A percentile compares a stretch with the other conserved stretches of the same genome.
Conservation (phyloP, 2,329 filamentous ascomycete species). For the Colletotrichum orchidophilum region DNA sequence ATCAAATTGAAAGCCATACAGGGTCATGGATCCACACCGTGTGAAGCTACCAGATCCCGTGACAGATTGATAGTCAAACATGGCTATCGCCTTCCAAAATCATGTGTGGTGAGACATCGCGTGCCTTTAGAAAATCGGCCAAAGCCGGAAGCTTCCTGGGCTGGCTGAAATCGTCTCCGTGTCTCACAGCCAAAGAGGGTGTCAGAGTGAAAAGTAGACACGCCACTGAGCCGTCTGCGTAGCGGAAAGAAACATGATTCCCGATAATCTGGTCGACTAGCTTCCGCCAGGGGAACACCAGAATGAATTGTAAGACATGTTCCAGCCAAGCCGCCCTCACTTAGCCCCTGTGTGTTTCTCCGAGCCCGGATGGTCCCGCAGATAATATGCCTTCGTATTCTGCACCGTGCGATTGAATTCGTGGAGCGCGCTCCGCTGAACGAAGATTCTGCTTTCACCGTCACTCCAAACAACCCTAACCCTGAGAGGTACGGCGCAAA, state of each 20-base stretch:
- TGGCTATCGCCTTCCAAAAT: neutral
- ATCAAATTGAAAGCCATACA: neutral
- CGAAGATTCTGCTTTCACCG: neutral
- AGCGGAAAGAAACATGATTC: conserved; percentile 9
- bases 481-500: neutral
- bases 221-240: conserved; percentile 10
- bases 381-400: neutral
- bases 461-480: conserved; percentile 16
- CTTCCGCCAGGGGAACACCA: neutral
- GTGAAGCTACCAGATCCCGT: conserved; percentile 16
- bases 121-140: neutral
- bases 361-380: neutral
- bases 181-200: neutral
- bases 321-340: conserved; percentile 11
- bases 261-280: conserved; percentile 23
- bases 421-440: neutral
- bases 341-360: neutral
- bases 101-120: conserved; percentile 1
- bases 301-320: conserved; percentile 14
- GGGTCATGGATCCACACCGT: conserved; percentile 10
- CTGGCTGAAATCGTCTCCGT: conserved; percentile 1
- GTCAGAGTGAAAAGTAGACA: neutral
- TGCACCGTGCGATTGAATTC: neutral
- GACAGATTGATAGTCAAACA: conserved; percentile 24
- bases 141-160: neutral